phyloP scores from a whole-genome alignment of 2,329 filamentous ascomycete species.

The Ascochyta fabae region DNA sequence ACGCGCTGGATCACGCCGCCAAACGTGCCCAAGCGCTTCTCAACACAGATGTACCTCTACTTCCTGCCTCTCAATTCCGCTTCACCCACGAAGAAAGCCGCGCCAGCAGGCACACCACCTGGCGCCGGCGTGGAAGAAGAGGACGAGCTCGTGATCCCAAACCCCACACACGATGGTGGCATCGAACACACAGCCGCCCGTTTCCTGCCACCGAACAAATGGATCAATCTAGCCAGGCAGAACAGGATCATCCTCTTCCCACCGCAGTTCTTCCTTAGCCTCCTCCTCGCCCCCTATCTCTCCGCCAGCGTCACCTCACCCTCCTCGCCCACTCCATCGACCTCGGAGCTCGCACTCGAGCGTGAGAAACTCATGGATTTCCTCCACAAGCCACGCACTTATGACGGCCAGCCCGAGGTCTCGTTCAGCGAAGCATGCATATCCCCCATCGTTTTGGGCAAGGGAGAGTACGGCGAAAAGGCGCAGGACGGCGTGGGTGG shows the following conservation, averaged over 20 bases:
- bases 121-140: conserved; percentile 33
- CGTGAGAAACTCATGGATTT: conserved; percentile 52
- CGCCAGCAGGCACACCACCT: conserved; percentile 42
- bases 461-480: conserved; percentile 44
- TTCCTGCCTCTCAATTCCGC: conserved; percentile 69
- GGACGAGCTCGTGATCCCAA: conserved; percentile 66
- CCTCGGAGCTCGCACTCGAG: conserved; percentile 50
- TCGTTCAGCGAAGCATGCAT: conserved; percentile 55
- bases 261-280: conserved; percentile 80
- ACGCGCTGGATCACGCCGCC: conserved; percentile 90
- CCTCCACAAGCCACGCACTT: conserved; percentile 58
- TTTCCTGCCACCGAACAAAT: conserved; percentile 74
- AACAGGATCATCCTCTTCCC: conserved; percentile 85
- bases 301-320: conserved; percentile 39
- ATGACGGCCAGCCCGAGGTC: conserved; percentile 40
- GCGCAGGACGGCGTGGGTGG: conserved; percentile 40
- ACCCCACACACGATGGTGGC: conserved; percentile 74
- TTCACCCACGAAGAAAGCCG: conserved; percentile 39
- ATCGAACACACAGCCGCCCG: conserved; percentile 75
- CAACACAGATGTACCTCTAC: conserved; percentile 97
- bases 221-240: conserved; percentile 68
- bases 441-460: conserved; percentile 48
- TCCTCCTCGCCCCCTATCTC: conserved; percentile 64
- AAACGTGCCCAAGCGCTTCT: conserved; percentile 77
- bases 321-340: conserved; percentile 32